A percentile compares a stretch with the other conserved stretches of the same genome.
phyloP scores from a whole-genome alignment of 1,284 basidiomycete genomes.

The Fistulinella cinereoalba region DNA sequence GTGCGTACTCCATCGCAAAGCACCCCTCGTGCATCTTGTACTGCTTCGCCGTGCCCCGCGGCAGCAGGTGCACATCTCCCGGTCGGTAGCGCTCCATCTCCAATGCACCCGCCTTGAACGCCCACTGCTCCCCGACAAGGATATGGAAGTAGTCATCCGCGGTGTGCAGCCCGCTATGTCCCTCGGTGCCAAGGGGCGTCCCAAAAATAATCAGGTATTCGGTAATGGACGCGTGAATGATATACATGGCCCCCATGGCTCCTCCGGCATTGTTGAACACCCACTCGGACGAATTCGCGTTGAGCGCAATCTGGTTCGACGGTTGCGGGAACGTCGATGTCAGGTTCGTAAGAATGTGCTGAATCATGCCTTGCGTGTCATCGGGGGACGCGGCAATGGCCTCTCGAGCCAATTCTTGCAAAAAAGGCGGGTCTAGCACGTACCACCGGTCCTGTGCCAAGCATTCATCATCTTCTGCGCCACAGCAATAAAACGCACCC shows the following conservation, averaged over 20 bases:
- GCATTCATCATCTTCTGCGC: not conserved
- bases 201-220: slow-evolving; percentile 97
- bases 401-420: slow-evolving; percentile 69
- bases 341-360: slow-evolving; percentile 75
- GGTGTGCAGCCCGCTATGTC: slow-evolving; percentile 91
- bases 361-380: slow-evolving; percentile 68
- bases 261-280: slow-evolving; percentile 98
- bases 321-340: slow-evolving; percentile 58
- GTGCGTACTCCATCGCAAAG: slow-evolving; percentile 93
- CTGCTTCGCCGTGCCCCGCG: slow-evolving; percentile 85
- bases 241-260: slow-evolving; percentile 98
- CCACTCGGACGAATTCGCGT: slow-evolving; percentile 78
- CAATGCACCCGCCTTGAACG: slow-evolving; percentile 78
- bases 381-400: slow-evolving; percentile 63
- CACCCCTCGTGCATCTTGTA: slow-evolving; percentile 97
- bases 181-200: slow-evolving; percentile 94
- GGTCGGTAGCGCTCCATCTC: slow-evolving; percentile 82
- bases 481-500: slow-evolving; percentile 6
- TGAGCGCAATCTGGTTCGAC: slow-evolving; percentile 50
- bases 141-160: slow-evolving; percentile 99
- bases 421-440: slow-evolving; percentile 62
- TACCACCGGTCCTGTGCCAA: slow-evolving; percentile 56
- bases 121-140: slow-evolving; percentile 89
- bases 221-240: slow-evolving; percentile 92
- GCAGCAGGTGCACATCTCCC: slow-evolving; percentile 83